Conservation (phyloP, 345 rosid species). For the Gossypium anomalum region DNA sequence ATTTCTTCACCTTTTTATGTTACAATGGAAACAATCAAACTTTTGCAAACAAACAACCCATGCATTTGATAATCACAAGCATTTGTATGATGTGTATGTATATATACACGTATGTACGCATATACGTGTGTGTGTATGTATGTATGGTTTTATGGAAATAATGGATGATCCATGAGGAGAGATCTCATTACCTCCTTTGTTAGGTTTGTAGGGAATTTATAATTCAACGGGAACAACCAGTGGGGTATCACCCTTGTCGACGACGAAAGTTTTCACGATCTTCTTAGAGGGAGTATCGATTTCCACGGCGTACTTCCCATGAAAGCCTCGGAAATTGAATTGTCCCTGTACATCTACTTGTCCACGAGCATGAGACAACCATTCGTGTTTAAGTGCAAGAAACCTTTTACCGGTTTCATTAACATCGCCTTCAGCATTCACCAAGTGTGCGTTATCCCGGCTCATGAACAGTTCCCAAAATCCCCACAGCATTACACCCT, state of each 20-base stretch:
- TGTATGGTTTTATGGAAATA: neutral
- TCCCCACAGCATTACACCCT: constrained; percentile 98
- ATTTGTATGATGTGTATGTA: neutral
- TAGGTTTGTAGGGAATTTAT: constrained; percentile 16
- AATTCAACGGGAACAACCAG: constrained; percentile 48
- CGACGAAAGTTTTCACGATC: constrained; percentile 43
- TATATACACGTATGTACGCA: neutral
- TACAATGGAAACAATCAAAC: neutral
- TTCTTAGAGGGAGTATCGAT: constrained; percentile 35
- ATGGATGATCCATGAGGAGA: neutral
- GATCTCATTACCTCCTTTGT: neutral
- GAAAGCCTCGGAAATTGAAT: constrained; percentile 70
- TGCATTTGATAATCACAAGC: constrained; percentile 7
- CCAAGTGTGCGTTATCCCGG: constrained; percentile 68
- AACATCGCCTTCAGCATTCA: constrained; percentile 83
- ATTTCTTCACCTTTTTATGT: neutral
- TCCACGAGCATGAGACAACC: constrained; percentile 58
- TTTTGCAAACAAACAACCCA: neutral
- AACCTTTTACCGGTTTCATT: constrained; percentile 76
- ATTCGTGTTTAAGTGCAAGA: constrained; percentile 65
- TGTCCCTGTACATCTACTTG: constrained; percentile 48
- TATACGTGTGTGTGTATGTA: no score
- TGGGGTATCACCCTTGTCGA: constrained; percentile 60
- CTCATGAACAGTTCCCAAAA: constrained; percentile 97
- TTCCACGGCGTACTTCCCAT: constrained; percentile 63